Conservation (phyloP, 805 yeast genomes). For the Teunomyces kruisii region DNA sequence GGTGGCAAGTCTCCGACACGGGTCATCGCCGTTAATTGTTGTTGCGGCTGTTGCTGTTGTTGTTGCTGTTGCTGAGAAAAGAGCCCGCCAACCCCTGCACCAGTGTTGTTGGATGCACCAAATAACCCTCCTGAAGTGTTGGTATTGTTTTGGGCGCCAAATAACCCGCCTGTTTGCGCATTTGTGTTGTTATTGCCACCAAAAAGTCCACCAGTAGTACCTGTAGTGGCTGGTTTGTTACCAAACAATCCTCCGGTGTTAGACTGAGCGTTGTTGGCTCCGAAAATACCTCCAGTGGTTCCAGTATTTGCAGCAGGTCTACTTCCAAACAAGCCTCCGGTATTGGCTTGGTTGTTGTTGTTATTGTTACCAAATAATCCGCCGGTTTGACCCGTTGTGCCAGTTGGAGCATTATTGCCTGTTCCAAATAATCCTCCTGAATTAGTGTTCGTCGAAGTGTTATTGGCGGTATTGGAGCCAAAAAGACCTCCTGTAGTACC, state of each 20-base stretch:
- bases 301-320: neutral
- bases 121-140: slow-evolving; percentile 7
- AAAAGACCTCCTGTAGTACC: slow-evolving; percentile 9
- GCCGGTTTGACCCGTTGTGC: slow-evolving; percentile 9
- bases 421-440: slow-evolving; percentile 31
- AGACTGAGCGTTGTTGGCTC: slow-evolving; percentile 3
- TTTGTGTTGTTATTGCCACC: slow-evolving; percentile 9
- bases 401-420: neutral
- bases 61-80: slow-evolving; percentile 24
- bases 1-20: slow-evolving; percentile 73
- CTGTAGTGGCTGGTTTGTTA: slow-evolving; percentile 7
- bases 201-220: slow-evolving; percentile 8
- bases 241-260: slow-evolving; percentile 12
- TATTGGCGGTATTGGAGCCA: slow-evolving; percentile 9
- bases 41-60: slow-evolving; percentile 43
- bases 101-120: slow-evolving; percentile 3
- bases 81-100: slow-evolving; percentile 6
- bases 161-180: slow-evolving; percentile 12
- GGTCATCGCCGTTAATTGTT: slow-evolving; percentile 68
- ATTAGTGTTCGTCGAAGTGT: slow-evolving; percentile 2
- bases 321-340: slow-evolving; percentile 1
- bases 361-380: slow-evolving; percentile 10
- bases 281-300: slow-evolving; percentile 11
- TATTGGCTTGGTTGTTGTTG: neutral
- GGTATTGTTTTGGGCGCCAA: slow-evolving; percentile 8